Base-by-base conservation (phyloP, 1,284 basidiomycete species). In the Golubevia sp. region DNA sequence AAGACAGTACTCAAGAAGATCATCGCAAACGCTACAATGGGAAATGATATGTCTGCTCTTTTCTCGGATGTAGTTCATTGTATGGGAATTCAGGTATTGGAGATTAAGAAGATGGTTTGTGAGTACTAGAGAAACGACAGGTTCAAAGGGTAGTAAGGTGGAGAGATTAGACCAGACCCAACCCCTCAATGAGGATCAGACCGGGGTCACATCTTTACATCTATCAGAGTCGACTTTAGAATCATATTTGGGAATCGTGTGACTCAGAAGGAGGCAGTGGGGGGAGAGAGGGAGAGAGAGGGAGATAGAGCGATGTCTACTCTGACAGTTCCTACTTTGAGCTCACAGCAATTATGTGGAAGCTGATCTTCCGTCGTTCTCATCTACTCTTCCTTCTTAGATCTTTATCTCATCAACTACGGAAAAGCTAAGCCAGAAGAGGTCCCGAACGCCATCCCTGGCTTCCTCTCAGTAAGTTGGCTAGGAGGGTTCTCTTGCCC, bases 101-200 rank as follows among this genome's bases (percentile, higher is more conserved):
- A 99, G 85, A 96, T 99, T 84, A 99, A 99, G 88, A 99, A 99
- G 88, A 98, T 96, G 74, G 79, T 67, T 27, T 76, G 58, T 55
- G 56, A 59, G 60, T 66, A 27, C 67, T 8, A 20, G 5, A 18
- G 11, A 0, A 8, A 27, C 1, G 7, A 23, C 1, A 0, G 18
- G 6, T n/a, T 23, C 50, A 26, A 56, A n/a, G 52, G 11, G 27
- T 27, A 13, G 44, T 30, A 4, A 25, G 30, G 18, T 52, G 2
- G 48, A n/a, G 2, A 25, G 50, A 30, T 23, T 21, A n/a, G n/a
- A n/a, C n/a, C n/a, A n/a, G n/a, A n/a, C n/a, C n/a, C n/a, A n/a
- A n/a, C n/a, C n/a, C n/a, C n/a, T n/a, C n/a, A n/a, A n/a, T n/a
- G n/a, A n/a, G n/a, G n/a, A n/a, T n/a, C n/a, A n/a, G n/a, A n/a